Evolutionary conservation across 495 filamentous ascomycete species (phyloP).

Genomic region (Hapsidospora chrysogenum): DNA sequence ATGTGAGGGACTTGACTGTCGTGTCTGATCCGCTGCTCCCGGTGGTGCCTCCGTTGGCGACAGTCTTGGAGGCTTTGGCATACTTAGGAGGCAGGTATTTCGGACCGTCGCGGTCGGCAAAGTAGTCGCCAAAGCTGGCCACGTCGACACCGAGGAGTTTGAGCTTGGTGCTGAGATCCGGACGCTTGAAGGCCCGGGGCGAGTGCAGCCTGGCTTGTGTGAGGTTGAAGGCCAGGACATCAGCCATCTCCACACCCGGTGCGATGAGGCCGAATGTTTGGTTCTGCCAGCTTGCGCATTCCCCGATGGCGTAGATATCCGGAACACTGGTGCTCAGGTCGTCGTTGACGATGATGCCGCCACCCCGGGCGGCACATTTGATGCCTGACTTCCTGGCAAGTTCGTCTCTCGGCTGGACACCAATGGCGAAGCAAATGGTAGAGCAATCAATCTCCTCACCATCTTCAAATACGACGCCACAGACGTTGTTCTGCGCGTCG

Average conservation of each 20-base stretch:
- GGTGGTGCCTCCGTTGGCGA: constrained; percentile 10
- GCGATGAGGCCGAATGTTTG: constrained; percentile 91
- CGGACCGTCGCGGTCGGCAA: constrained; percentile 79
- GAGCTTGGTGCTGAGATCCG: constrained; percentile 85
- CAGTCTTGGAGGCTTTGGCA: background rate
- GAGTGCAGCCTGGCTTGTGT: constrained; percentile 62
- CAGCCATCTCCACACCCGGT: constrained; percentile 91
- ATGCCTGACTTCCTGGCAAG: constrained; percentile 57
- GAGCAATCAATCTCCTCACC: constrained; percentile 68
- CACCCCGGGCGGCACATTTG: constrained; percentile 54
- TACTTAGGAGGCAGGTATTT: constrained; percentile 46
- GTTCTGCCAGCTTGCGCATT: constrained; percentile 89
- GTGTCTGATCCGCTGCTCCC: constrained; percentile 34
- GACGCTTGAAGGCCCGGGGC: constrained; percentile 58
- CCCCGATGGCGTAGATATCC: constrained; percentile 80
- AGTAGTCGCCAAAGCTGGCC: constrained; percentile 92
- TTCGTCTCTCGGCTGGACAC: constrained; percentile 72
- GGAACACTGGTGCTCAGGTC: constrained; percentile 53
- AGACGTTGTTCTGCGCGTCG: constrained; percentile 48
- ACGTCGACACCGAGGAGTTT: constrained; percentile 91
- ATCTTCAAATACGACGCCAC: constrained; percentile 69
- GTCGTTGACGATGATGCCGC: constrained; percentile 61
- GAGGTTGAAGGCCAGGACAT: constrained; percentile 87
- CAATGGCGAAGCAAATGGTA: constrained; percentile 87
- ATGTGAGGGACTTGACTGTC: constrained; percentile 71